A percentile compares a stretch with the other conserved stretches of the same genome.
Conservation (phyloP, 2,329 filamentous ascomycete genomes). For the Penicillium sp. region DNA sequence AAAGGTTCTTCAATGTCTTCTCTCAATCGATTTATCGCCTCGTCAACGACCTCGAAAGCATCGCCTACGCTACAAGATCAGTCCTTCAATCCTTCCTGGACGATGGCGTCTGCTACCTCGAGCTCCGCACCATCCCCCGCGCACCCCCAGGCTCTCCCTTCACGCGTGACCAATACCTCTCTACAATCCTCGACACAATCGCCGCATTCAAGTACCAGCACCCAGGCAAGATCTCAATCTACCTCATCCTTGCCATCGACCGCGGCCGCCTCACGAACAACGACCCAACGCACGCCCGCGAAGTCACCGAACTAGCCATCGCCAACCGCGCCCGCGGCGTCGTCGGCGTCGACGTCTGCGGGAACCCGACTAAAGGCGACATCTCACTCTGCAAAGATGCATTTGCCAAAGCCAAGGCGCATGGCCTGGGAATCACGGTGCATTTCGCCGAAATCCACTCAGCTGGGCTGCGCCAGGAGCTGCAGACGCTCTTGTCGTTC, state of each 20-base stretch:
- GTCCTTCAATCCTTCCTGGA: slow-evolving; percentile 69
- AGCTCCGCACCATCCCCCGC: slow-evolving; percentile 80
- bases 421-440: slow-evolving; percentile 68
- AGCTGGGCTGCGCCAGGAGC: slow-evolving; percentile 63
- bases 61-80: slow-evolving; percentile 66
- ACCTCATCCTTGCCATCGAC: slow-evolving; percentile 77
- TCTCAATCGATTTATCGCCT: slow-evolving; percentile 80
- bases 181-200: slow-evolving; percentile 69
- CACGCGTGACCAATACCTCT: slow-evolving; percentile 68
- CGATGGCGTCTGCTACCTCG: slow-evolving; percentile 78
- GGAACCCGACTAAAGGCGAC: slow-evolving; percentile 69
- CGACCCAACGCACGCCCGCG: slow-evolving; percentile 58
- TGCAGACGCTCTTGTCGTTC: slow-evolving; percentile 68
- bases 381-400: slow-evolving; percentile 64
- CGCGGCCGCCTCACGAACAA: slow-evolving; percentile 62
- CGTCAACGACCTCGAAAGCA: slow-evolving; percentile 64
- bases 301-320: slow-evolving; percentile 68
- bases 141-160: slow-evolving; percentile 59
- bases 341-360: slow-evolving; percentile 79
- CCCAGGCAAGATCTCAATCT: slow-evolving; percentile 58
- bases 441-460: slow-evolving; percentile 76
- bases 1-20: slow-evolving; percentile 78
- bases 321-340: slow-evolving; percentile 60
- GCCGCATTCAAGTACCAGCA: slow-evolving; percentile 50
- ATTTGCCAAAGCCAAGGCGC: slow-evolving; percentile 61